Conservation (phyloP, 1,139 yeast species). For the Lodderomyces beijingensis region DNA sequence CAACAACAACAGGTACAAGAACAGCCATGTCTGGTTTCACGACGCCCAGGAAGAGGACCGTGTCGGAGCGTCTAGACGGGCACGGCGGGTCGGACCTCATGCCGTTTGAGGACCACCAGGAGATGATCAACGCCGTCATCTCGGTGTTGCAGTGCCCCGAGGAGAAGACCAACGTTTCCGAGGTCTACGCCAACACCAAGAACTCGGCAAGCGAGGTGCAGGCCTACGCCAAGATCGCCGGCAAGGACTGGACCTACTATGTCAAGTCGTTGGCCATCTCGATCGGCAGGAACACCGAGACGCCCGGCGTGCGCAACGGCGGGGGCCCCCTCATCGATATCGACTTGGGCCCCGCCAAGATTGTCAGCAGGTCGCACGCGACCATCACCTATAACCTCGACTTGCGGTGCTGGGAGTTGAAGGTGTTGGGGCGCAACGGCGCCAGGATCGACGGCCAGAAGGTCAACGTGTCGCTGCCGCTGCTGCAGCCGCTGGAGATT, state of each 20-base stretch:
- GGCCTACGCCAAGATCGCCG: slow-evolving; percentile 94
- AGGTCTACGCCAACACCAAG: slow-evolving; percentile 57
- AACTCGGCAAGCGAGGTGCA: slow-evolving; percentile 82
- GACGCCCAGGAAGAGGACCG: slow-evolving; percentile 30
- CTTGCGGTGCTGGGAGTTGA: slow-evolving; percentile 79
- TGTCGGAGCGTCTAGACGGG: slow-evolving; percentile 19
- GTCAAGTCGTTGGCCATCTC: slow-evolving; percentile 75
- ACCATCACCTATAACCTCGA: slow-evolving; percentile 71
- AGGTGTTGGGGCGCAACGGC: slow-evolving; percentile 85
- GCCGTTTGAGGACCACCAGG: slow-evolving; percentile 47
- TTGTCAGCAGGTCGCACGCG: slow-evolving; percentile 89
- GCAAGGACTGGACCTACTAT: slow-evolving; percentile 90
- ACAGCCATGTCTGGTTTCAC: background rate
- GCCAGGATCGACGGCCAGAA: slow-evolving; percentile 78
- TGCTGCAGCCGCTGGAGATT: slow-evolving; percentile 37
- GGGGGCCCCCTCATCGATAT: slow-evolving; percentile 54
- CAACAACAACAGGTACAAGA: no score
- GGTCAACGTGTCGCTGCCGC: slow-evolving; percentile 50
- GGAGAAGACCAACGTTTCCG: slow-evolving; percentile 48
- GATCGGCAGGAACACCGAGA: slow-evolving; percentile 84
- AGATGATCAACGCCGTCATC: slow-evolving; percentile 51
- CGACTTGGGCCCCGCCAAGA: slow-evolving; percentile 95
- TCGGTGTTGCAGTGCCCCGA: slow-evolving; percentile 45
- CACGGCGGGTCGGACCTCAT: slow-evolving; percentile 11
- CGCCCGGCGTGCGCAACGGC: slow-evolving; percentile 3